Conservation (phyloP, 2,329 filamentous ascomycete species). For the Coniochaeta pulveracea region DNA sequence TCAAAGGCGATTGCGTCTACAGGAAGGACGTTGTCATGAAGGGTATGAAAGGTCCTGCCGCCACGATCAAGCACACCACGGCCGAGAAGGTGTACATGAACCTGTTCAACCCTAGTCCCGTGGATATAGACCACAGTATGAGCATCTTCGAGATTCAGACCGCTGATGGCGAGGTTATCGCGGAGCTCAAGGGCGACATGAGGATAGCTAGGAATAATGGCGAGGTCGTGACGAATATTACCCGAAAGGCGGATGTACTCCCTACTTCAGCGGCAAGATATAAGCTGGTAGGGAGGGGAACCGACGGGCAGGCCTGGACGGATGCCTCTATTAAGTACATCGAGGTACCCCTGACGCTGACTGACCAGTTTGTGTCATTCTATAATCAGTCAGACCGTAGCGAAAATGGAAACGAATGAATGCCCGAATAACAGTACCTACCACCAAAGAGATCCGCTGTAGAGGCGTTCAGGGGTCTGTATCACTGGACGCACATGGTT, state of each 20-base stretch:
- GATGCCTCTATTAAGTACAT: slow-evolving; percentile 11
- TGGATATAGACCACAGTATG: slow-evolving; percentile 19
- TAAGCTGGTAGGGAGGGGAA: slow-evolving; percentile 8
- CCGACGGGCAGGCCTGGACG: slow-evolving; percentile 10
- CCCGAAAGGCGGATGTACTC: slow-evolving; percentile 4
- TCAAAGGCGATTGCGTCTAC: slow-evolving; percentile 13
- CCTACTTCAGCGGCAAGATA: slow-evolving; percentile 1
- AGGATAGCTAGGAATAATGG: slow-evolving; percentile 16
- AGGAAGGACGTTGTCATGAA: slow-evolving; percentile 16
- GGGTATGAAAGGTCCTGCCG: slow-evolving; percentile 15
- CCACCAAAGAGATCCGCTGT: too few relatives aligned
- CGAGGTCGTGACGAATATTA: slow-evolving; percentile 15
- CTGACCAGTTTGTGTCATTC: slow-evolving; percentile 5
- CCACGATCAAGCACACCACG: slow-evolving; percentile 12
- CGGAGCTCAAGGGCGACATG: slow-evolving; percentile 17
- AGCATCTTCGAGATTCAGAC: slow-evolving; percentile 20
- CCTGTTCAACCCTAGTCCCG: slow-evolving; percentile 17
- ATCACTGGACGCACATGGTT: too few relatives aligned
- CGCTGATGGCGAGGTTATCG: slow-evolving; percentile 14
- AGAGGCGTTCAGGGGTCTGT: too few relatives aligned
- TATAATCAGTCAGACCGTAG: too few relatives aligned
- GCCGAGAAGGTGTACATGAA: slow-evolving; percentile 13
- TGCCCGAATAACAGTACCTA: too few relatives aligned
- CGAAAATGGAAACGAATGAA: too few relatives aligned
- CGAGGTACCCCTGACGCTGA: slow-evolving; percentile 6